Evolutionary conservation across 148 eudicot genomes (phyloP).

Genomic region (Rhododendron vialii): DNA sequence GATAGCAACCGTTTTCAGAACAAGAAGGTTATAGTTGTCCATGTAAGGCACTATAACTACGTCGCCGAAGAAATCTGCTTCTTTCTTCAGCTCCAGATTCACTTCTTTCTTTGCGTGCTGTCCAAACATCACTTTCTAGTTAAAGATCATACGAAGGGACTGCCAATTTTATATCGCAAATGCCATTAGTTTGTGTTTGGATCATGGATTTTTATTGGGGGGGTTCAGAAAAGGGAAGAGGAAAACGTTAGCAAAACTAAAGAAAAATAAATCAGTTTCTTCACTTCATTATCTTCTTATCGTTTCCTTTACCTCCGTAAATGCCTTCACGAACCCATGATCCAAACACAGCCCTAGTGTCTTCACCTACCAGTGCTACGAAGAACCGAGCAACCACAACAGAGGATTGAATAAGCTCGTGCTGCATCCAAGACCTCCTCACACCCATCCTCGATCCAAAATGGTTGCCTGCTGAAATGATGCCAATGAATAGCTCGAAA

Average conservation of each 20-base stretch:
- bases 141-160: background rate
- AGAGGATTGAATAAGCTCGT: conserved; percentile 62
- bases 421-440: conserved; percentile 93
- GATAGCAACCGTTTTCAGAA: conserved; percentile 86
- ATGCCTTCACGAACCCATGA: background rate
- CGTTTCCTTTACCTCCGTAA: background rate
- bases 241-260: background rate
- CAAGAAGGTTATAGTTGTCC: conserved; percentile 90
- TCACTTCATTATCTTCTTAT: background rate
- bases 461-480: conserved; percentile 89
- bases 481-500: conserved; percentile 72
- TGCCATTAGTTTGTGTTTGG: background rate
- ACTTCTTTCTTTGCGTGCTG: conserved; percentile 82
- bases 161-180: background rate
- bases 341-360: background rate
- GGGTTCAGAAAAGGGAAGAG: background rate
- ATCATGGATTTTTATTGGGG: background rate
- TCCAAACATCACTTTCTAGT: conserved; percentile 1
- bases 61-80: conserved; percentile 84
- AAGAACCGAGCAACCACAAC: conserved; percentile 80
- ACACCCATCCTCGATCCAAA: conserved; percentile 94
- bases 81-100: conserved; percentile 79
- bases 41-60: conserved; percentile 82
- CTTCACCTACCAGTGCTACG: conserved; percentile 74
- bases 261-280: background rate